Base-by-base conservation (phyloP, 306 rosid genomes). In the Rubus parviflorus region DNA sequence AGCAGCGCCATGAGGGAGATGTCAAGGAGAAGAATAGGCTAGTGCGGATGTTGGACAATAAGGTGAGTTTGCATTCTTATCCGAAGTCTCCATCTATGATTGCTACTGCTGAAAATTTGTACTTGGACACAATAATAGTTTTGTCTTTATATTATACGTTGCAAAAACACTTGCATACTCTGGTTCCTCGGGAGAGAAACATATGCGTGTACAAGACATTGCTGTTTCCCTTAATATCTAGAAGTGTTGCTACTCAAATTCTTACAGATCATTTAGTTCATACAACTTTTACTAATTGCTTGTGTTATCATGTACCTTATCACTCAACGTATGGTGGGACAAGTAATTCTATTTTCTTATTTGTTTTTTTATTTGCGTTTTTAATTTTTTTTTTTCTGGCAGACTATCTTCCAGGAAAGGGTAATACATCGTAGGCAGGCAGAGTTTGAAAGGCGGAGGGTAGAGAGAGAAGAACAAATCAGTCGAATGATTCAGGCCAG, bases 1-100 rank as follows among this genome's bases (percentile, higher is more conserved):
- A 80, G 68, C 89, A 91, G 77, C 86, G 94, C 45, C 99, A 96
- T 83, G 96, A 91, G 64, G 97, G 92, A 56, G 99, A 96, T 74
- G 83, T 96, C 45, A 81, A 82, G 85, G 99, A 96, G 88, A 96
- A 96, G 84, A 87, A 85, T 83, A 86, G 98, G 75, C 87, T 96
- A 71, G 37, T 53, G 14, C 88, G 97, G 45, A 92, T 96, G 93
- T 64, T 82, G 62, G 86, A 80, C 64, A 82, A 85, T 49, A 90
- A 90, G 92, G 99, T 92, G 30, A 61, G 91, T 88, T 46, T 52
- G n/a, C 56, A 45, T 54, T 75, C 40, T 45, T 38, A 37, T 48
- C 40, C 40, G 66, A 42, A 40, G 20, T 15, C 3, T 13, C 20
- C 11, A 7, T 45, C 38, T 19, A 35, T 42, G 19, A 42, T 65